Percentiles rank a stretch among this genome's conserved stretches.
Conservation (phyloP, 345 rosid genomes). For the Aquilaria sinensis region DNA sequence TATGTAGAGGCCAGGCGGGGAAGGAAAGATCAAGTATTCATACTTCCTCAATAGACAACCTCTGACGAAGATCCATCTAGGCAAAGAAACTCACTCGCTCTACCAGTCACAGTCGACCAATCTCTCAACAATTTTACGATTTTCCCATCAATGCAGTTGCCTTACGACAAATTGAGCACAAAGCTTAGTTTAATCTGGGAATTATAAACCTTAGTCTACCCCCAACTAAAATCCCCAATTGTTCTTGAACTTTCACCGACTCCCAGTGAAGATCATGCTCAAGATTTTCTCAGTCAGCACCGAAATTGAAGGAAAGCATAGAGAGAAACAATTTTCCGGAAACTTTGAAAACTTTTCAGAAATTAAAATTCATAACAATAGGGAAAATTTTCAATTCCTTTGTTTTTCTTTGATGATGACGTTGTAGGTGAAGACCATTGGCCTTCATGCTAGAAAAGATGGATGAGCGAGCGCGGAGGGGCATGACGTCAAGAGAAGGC, state of each 20-base stretch:
- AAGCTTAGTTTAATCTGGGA: conserved; percentile 6
- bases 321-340: conserved; percentile 12
- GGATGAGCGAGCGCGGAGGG: conserved; percentile 71
- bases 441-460: conserved; percentile 59
- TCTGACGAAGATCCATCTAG: conserved; percentile 1
- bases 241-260: neutral
- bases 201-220: conserved; percentile 15
- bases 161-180: conserved; percentile 1
- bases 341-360: conserved; percentile 4
- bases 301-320: neutral
- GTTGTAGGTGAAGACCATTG: conserved; percentile 97
- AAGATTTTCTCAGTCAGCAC: conserved; percentile 3
- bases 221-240: conserved; percentile 7
- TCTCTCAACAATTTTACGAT: neutral
- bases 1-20: neutral
- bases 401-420: conserved; percentile 40
- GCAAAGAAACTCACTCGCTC: neutral
- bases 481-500: conserved; percentile 84
- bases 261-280: no score
- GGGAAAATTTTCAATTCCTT: neutral
- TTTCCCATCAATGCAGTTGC: neutral
- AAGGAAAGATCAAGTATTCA: neutral
- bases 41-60: neutral
- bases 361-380: conserved; percentile 14
- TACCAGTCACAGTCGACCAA: neutral